These are phyloP conservation scores for Zostera marina DNA, from an alignment of 116 monocot species.

Conservation along the genomic window DNA sequence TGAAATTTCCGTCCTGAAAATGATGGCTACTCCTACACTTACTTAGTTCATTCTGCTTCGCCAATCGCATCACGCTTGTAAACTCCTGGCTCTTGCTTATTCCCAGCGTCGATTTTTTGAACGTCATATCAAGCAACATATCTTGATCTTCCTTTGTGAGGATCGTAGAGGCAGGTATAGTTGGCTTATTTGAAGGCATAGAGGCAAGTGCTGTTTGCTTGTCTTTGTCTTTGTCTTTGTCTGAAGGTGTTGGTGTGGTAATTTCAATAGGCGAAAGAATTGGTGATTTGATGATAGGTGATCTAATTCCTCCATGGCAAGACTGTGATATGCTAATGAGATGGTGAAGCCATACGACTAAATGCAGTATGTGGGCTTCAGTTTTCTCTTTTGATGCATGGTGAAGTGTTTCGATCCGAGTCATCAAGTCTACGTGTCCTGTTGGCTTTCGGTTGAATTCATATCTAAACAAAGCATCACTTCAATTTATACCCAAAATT, in stretches of 20 bases:
- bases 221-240: too few relatives aligned
- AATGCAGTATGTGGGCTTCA: slow-evolving; percentile 62
- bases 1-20: slow-evolving; percentile 30
- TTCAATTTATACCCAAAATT: too few relatives aligned
- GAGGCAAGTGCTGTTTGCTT: slow-evolving; percentile 1
- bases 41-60: slow-evolving; percentile 38
- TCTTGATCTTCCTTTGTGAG: slow-evolving; percentile 77
- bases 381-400: slow-evolving; percentile 71
- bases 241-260: neutral
- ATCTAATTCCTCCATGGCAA: slow-evolving; percentile 42
- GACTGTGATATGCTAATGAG: slow-evolving; percentile 48
- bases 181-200: slow-evolving; percentile 4
- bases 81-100: slow-evolving; percentile 95
- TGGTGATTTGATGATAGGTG: slow-evolving; percentile 80
- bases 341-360: slow-evolving; percentile 82
- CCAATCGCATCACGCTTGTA: slow-evolving; percentile 10
- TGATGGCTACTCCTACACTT: slow-evolving; percentile 87
- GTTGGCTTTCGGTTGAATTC: too few relatives aligned
- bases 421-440: slow-evolving; percentile 21
- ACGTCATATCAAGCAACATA: slow-evolving; percentile 41
- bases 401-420: slow-evolving; percentile 63
- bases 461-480: too few relatives aligned
- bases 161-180: slow-evolving; percentile 5
- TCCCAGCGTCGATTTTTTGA: slow-evolving; percentile 50
- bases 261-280: slow-evolving; percentile 35